Evolutionary conservation across 257 asterid genomes (phyloP).

Genomic region (Nicotiana sylvestris): DNA sequence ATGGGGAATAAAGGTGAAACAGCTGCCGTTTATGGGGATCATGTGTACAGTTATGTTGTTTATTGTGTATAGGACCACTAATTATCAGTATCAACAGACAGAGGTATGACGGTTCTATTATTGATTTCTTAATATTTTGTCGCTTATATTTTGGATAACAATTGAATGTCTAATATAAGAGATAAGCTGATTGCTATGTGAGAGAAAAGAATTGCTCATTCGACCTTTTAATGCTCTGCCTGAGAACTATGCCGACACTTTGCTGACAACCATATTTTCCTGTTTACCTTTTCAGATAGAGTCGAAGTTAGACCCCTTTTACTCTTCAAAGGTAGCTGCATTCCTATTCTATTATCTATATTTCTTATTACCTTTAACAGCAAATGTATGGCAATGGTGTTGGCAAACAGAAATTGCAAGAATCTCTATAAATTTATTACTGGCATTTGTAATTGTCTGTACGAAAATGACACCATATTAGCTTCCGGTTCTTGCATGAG

Average conservation of each 20-base stretch:
- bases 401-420: neutral
- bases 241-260: neutral
- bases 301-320: constrained; percentile 33
- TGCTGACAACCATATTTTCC: neutral
- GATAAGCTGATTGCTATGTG: neutral
- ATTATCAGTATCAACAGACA: constrained; percentile 63
- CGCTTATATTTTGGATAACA: neutral
- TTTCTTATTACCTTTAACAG: neutral
- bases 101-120: constrained; percentile 32
- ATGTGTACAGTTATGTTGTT: constrained; percentile 53
- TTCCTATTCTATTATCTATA: neutral
- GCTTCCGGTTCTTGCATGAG: neutral
- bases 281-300: constrained; percentile 48
- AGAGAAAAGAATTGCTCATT: no score
- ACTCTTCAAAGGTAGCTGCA: constrained; percentile 37
- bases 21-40: constrained; percentile 58
- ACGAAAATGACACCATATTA: neutral
- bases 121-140: neutral
- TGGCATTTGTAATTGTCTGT: neutral
- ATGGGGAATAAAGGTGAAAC: constrained; percentile 56
- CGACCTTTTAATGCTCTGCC: neutral
- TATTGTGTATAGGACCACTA: constrained; percentile 52
- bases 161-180: neutral
- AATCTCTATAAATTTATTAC: neutral
- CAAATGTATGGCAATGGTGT: neutral